Evolutionary conservation across 805 yeast species (phyloP).

Genomic region (Saturnispora bothae): DNA sequence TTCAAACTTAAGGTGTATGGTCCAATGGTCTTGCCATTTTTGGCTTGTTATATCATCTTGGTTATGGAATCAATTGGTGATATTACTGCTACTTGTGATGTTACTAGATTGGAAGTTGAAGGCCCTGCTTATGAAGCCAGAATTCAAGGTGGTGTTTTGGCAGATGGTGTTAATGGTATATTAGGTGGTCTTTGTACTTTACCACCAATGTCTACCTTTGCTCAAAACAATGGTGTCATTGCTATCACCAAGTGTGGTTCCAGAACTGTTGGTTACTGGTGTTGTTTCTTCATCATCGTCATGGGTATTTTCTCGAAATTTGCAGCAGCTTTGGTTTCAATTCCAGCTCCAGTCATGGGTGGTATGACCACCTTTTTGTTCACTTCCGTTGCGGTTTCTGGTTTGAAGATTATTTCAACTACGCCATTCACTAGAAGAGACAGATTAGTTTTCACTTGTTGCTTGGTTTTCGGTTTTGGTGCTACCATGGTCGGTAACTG

Average conservation of each 20-base stretch:
- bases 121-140: slow-evolving; percentile 75
- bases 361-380: slow-evolving; percentile 66
- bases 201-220: slow-evolving; percentile 88
- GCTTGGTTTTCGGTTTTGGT: slow-evolving; percentile 43
- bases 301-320: slow-evolving; percentile 87
- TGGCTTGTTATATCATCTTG: slow-evolving; percentile 71
- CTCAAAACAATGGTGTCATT: slow-evolving; percentile 93
- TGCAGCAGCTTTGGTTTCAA: slow-evolving; percentile 80
- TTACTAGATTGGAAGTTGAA: slow-evolving; percentile 73
- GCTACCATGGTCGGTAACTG: slow-evolving; percentile 36
- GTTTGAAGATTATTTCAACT: slow-evolving; percentile 42
- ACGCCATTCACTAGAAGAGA: slow-evolving; percentile 49
- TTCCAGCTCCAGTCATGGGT: slow-evolving; percentile 72
- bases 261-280: slow-evolving; percentile 51
- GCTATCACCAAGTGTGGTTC: slow-evolving; percentile 88
- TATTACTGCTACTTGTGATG: slow-evolving; percentile 89
- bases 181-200: slow-evolving; percentile 70
- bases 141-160: slow-evolving; percentile 86
- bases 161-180: slow-evolving; percentile 72
- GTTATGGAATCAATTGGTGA: slow-evolving; percentile 96
- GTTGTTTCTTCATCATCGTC: slow-evolving; percentile 54
- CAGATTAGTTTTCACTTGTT: slow-evolving; percentile 41
- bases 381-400: slow-evolving; percentile 50
- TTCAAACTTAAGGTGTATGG: slow-evolving; percentile 70
- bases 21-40: slow-evolving; percentile 75